Conservation (phyloP, 2,329 filamentous ascomycete species). For the Beauveria caledonica region DNA sequence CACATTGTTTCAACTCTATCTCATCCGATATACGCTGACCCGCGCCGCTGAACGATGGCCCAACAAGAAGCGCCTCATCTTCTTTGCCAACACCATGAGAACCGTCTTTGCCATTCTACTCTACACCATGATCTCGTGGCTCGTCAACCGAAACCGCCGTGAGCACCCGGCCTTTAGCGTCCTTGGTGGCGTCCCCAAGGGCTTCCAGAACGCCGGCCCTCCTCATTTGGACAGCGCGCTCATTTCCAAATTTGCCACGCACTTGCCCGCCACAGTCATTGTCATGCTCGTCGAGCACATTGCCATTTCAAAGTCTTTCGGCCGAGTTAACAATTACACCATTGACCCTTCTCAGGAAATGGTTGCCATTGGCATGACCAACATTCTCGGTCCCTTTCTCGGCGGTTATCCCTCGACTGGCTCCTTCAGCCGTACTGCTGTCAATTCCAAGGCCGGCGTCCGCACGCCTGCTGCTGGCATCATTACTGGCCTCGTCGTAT, state of each 20-base stretch:
- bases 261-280: conserved; percentile 67
- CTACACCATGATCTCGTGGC: conserved; percentile 85
- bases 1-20: conserved; percentile 68
- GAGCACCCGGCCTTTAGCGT: conserved; percentile 63
- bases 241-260: conserved; percentile 41
- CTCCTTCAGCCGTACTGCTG: conserved; percentile 84
- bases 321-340: conserved; percentile 71
- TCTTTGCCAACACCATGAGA: conserved; percentile 85
- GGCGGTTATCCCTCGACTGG: conserved; percentile 81
- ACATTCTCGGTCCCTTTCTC: conserved; percentile 68
- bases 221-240: conserved; percentile 8
- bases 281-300: conserved; percentile 76
- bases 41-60: conserved; percentile 62
- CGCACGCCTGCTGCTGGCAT: conserved; percentile 80
- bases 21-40: conserved; percentile 60
- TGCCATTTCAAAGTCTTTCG: conserved; percentile 75
- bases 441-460: conserved; percentile 90
- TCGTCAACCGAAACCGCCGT: conserved; percentile 64
- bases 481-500: conserved; percentile 72
- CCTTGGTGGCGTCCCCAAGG: conserved; percentile 69
- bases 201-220: conserved; percentile 27
- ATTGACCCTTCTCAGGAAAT: conserved; percentile 75
- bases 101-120: conserved; percentile 87
- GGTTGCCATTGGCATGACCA: conserved; percentile 67
- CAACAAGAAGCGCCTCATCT: conserved; percentile 62